Conservation (phyloP, 768 basidiomycete genomes). For the Trametopsis cervina region DNA sequence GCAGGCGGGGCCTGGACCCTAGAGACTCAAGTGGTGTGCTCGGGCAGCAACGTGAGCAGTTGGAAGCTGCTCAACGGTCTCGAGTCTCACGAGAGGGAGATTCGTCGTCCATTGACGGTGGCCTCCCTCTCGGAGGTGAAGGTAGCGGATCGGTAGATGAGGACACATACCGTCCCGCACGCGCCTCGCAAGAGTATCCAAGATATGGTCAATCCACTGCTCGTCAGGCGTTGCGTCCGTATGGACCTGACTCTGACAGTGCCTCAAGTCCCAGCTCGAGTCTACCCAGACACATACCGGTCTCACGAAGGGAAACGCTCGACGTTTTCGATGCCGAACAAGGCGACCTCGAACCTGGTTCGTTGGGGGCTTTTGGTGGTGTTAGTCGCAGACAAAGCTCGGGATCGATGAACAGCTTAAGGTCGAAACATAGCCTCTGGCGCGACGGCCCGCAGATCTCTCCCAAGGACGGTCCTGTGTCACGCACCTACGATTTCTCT, state of each 20-base stretch:
- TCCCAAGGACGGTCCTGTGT: constrained; percentile 4
- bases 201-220: not conserved
- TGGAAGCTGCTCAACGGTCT: not conserved
- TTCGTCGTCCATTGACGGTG: not conserved
- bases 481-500: constrained; percentile 9
- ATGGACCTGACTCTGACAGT: not conserved
- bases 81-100: not conserved
- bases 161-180: not conserved
- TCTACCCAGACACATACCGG: not conserved
- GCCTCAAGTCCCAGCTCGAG: not conserved
- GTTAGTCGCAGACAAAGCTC: constrained; percentile 29
- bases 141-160: not conserved
- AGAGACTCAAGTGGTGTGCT: constrained; percentile 12
- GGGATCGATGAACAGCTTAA: constrained; percentile 20
- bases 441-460: not conserved
- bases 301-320: not conserved
- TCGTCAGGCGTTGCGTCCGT: not conserved
- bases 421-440: constrained; percentile 14
- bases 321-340: not conserved
- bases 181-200: not conserved
- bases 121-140: not conserved
- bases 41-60: not conserved
- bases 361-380: constrained; percentile 13
- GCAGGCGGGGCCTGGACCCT: constrained; percentile 25
- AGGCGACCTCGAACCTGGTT: not conserved